phyloP scores from a whole-genome alignment of 108 stramenopile genomes.

The Seminavis robusta region DNA sequence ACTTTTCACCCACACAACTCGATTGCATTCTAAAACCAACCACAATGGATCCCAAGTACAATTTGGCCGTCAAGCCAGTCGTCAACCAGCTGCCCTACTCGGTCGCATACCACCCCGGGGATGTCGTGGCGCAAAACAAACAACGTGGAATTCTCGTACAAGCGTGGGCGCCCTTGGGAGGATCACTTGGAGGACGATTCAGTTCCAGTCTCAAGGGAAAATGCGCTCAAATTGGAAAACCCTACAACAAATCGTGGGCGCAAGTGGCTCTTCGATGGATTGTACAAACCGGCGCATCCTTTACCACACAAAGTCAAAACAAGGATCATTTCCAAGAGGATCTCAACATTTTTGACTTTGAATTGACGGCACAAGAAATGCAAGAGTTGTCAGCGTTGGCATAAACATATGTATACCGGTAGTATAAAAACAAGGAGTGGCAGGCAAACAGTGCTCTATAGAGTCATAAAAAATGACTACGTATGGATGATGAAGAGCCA shows the following conservation, averaged over 20 bases:
- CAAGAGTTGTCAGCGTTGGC: constrained; percentile 18
- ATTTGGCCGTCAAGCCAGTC: constrained; percentile 48
- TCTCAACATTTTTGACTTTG: constrained; percentile 76
- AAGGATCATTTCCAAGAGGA: constrained; percentile 67
- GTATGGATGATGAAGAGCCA: too few species aligned
- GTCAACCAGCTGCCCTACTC: constrained; percentile 73
- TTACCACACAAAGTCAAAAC: constrained; percentile 59
- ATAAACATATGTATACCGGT: constrained; percentile 1
- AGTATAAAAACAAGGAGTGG: background rate
- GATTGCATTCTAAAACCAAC: constrained; percentile 61
- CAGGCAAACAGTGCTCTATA: too few species aligned
- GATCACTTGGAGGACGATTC: constrained; percentile 38
- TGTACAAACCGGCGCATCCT: constrained; percentile 62
- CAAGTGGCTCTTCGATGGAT: constrained; percentile 82
- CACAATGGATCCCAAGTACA: too few species aligned
- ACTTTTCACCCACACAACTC: constrained; percentile 58
- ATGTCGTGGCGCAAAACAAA: constrained; percentile 47
- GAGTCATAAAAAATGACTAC: too few species aligned
- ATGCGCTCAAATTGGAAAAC: constrained; percentile 62
- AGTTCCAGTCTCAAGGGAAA: constrained; percentile 27
- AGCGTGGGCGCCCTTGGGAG: constrained; percentile 69
- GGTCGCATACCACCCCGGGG: constrained; percentile 61
- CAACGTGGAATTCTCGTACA: constrained; percentile 68
- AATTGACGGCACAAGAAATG: constrained; percentile 66
- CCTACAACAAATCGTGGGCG: constrained; percentile 63